A percentile compares a stretch with the other conserved stretches of the same genome.
Evolutionary conservation across 768 basidiomycete genomes (phyloP).

Genomic region (Podaxis rugospora): DNA sequence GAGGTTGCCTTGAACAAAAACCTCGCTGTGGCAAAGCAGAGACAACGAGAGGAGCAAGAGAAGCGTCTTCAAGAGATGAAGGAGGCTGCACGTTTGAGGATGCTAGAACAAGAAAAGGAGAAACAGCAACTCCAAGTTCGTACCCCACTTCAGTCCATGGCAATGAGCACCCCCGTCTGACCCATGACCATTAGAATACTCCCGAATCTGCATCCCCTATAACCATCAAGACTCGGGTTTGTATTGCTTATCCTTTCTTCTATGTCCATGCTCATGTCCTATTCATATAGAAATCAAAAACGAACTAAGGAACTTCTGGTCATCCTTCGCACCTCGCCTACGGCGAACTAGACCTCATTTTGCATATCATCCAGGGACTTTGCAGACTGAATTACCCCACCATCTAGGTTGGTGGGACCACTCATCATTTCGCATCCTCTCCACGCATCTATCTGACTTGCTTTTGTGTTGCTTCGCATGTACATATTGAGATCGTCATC

Average conservation of each 20-base stretch:
- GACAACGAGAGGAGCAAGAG: slow-evolving; percentile 16
- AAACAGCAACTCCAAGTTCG: neutral
- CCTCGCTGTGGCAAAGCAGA: slow-evolving; percentile 30
- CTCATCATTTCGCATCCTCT: neutral
- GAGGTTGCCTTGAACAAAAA: slow-evolving; percentile 57
- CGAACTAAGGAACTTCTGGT: neutral
- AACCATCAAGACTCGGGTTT: slow-evolving; percentile 10
- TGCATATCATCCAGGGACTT: slow-evolving; percentile 6
- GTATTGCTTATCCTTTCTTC: neutral
- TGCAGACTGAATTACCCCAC: neutral
- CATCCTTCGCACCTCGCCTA: neutral
- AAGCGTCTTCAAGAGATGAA: slow-evolving; percentile 2
- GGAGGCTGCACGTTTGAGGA: slow-evolving; percentile 1
- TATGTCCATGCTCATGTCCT: neutral
- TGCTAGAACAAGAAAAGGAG: neutral
- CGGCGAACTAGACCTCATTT: slow-evolving; percentile 1
- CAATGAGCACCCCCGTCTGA: neutral
- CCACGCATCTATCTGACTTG: neutral
- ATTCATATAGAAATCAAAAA: slow-evolving; percentile 8
- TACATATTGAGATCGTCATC: neutral
- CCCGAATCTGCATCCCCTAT: slow-evolving; percentile 4
- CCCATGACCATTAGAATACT: neutral
- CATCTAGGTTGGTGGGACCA: slow-evolving; percentile 1
- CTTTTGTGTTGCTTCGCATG: slow-evolving; percentile 2
- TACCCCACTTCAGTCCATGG: neutral